Evolutionary conservation across 78 protist genomes (phyloP).

Genomic region (Dictyostelium citrinum): DNA sequence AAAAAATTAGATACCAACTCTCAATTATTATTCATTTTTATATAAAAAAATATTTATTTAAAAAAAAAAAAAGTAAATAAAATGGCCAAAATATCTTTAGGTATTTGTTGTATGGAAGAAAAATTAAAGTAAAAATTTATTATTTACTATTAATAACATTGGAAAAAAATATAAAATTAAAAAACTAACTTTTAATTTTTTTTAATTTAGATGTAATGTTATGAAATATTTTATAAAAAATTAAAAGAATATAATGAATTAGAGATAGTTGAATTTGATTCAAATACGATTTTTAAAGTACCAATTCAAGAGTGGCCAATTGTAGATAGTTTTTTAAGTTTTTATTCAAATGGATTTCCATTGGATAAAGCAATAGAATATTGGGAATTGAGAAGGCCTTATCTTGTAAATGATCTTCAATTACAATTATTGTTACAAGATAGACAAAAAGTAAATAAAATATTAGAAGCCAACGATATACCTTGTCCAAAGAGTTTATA

Average conservation of each 20-base stretch:
- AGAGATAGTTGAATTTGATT: conserved; percentile 6
- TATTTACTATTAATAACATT: neutral
- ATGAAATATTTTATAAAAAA: conserved; percentile 51
- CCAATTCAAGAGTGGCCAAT: conserved; percentile 89
- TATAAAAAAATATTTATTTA: neutral
- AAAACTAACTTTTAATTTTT: neutral
- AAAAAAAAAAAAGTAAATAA: neutral
- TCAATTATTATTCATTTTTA: neutral
- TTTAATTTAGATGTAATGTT: conserved; percentile 8
- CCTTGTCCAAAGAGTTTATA: conserved; percentile 72
- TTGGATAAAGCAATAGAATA: conserved; percentile 79
- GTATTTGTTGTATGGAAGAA: conserved; percentile 63
- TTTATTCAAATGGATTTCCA: conserved; percentile 91
- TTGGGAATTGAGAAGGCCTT: conserved; percentile 74
- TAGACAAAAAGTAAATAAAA: conserved; percentile 72
- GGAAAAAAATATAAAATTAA: neutral
- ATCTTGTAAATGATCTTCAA: conserved; percentile 84
- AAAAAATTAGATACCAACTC: neutral
- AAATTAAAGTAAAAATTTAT: conserved; percentile 29
- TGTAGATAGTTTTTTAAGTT: conserved; percentile 83
- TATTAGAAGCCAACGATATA: conserved; percentile 42
- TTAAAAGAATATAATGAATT: conserved; percentile 6
- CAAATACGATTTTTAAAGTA: conserved; percentile 1
- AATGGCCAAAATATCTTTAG: conserved; percentile 18
- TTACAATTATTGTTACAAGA: conserved; percentile 72